phyloP scores from a whole-genome alignment of 1,139 yeast genomes.

The Diutina neorugosa region DNA sequence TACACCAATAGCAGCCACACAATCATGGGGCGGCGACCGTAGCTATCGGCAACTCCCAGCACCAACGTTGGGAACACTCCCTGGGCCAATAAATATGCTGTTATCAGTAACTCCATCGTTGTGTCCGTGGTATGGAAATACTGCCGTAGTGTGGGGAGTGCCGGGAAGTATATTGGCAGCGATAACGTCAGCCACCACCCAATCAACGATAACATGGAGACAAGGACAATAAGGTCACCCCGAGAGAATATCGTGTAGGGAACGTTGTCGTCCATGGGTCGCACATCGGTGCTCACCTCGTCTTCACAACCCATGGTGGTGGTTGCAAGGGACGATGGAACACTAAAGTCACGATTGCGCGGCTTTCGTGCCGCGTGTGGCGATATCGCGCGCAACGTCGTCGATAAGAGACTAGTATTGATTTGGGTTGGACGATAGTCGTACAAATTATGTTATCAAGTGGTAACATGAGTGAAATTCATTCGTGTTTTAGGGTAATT shows the following conservation, averaged over 20 bases:
- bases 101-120: slow-evolving; percentile 53
- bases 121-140: slow-evolving; percentile 43
- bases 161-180: slow-evolving; percentile 57
- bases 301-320: not conserved
- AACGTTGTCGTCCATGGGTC: not conserved
- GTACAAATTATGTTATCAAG: too few relatives aligned
- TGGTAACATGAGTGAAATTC: too few relatives aligned
- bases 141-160: slow-evolving; percentile 39
- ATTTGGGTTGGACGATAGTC: too few relatives aligned
- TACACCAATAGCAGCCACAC: slow-evolving; percentile 40
- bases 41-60: slow-evolving; percentile 52
- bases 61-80: slow-evolving; percentile 53
- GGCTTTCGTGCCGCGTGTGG: not conserved
- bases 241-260: not conserved
- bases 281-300: not conserved
- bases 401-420: too few relatives aligned
- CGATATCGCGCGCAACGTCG: not conserved
- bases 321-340: not conserved
- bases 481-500: too few relatives aligned
- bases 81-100: slow-evolving; percentile 59
- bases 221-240: not conserved
- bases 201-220: not conserved
- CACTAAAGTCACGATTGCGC: not conserved
- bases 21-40: slow-evolving; percentile 60
- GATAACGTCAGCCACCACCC: slow-evolving; percentile 4